These are phyloP conservation scores for Pseudocercospora pini-densiflorae DNA, from an alignment of 2,329 filamentous ascomycete species.

Conservation along the genomic window DNA sequence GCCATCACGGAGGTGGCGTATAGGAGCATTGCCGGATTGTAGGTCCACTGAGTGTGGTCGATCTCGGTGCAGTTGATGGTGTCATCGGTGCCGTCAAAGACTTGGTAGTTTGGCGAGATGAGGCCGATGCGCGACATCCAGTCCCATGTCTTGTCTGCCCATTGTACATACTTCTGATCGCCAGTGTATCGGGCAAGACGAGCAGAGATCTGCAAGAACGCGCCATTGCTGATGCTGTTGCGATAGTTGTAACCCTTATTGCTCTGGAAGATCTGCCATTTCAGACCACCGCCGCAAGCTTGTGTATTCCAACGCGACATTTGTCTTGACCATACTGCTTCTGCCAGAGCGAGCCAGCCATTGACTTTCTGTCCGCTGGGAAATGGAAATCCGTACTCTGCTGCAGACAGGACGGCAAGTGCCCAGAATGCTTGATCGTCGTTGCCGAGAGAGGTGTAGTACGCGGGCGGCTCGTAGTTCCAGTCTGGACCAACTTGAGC, in stretches of 20 bases:
- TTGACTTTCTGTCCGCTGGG: slow-evolving; percentile 55
- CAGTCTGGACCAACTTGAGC: slow-evolving; percentile 47
- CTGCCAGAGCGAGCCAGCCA: slow-evolving; percentile 75
- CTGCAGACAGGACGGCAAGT: slow-evolving; percentile 78
- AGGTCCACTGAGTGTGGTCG: slow-evolving; percentile 61
- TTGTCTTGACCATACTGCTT: slow-evolving; percentile 82
- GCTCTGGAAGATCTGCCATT: slow-evolving; percentile 84
- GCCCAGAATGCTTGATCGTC: slow-evolving; percentile 79
- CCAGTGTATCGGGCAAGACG: slow-evolving; percentile 78
- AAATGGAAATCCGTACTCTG: slow-evolving; percentile 75
- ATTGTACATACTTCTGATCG: slow-evolving; percentile 77
- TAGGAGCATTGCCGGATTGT: slow-evolving; percentile 61
- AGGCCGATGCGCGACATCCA: slow-evolving; percentile 57
- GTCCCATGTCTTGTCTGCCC: slow-evolving; percentile 72
- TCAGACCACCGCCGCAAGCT: slow-evolving; percentile 73
- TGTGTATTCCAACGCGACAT: slow-evolving; percentile 69
- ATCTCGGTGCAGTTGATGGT: slow-evolving; percentile 55
- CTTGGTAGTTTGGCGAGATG: slow-evolving; percentile 54
- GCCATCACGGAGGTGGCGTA: slow-evolving; percentile 62
- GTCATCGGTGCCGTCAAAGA: slow-evolving; percentile 61
- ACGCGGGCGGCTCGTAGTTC: slow-evolving; percentile 48
- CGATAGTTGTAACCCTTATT: slow-evolving; percentile 69
- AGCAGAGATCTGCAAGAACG: slow-evolving; percentile 63
- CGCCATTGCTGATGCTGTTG: slow-evolving; percentile 63
- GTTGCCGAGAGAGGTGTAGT: slow-evolving; percentile 47